A percentile compares a stretch with the other conserved stretches of the same genome.
Conservation (phyloP, 768 basidiomycete genomes). For the Termitomyces bulborhizus region DNA sequence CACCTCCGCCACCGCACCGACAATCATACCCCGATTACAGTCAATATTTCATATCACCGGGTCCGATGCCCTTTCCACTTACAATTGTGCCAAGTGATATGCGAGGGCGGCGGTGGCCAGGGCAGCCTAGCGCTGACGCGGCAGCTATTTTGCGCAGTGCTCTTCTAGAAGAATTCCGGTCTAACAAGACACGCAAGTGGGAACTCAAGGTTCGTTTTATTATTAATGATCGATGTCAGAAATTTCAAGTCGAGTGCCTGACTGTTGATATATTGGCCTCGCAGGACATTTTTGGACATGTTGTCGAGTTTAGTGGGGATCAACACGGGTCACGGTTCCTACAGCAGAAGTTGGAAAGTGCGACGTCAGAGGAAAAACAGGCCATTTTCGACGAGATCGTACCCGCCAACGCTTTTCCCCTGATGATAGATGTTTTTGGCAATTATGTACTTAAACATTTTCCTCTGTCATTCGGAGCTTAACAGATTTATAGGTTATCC, state of each 20-base stretch:
- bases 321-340: slow-evolving; percentile 99
- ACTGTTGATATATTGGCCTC: slow-evolving; percentile 7
- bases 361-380: slow-evolving; percentile 74
- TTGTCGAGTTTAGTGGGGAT: slow-evolving; percentile 90
- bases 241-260: slow-evolving; percentile 6
- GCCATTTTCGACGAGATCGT: slow-evolving; percentile 84
- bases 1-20: slow-evolving; percentile 35
- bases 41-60: slow-evolving; percentile 38
- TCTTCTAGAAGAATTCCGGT: slow-evolving; percentile 79
- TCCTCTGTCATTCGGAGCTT: neutral
- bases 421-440: slow-evolving; percentile 92
- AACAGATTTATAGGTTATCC: slow-evolving; percentile 62
- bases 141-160: slow-evolving; percentile 52
- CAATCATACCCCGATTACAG: slow-evolving; percentile 49
- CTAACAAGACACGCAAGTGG: slow-evolving; percentile 77
- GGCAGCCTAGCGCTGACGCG: slow-evolving; percentile 27
- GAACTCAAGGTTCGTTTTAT: slow-evolving; percentile 56
- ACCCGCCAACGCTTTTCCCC: slow-evolving; percentile 62
- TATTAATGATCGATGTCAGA: neutral
- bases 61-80: slow-evolving; percentile 27
- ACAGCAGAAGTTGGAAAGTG: slow-evolving; percentile 76
- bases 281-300: slow-evolving; percentile 80
- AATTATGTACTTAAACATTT: slow-evolving; percentile 56
- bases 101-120: slow-evolving; percentile 35
- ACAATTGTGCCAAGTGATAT: slow-evolving; percentile 27